These are phyloP conservation scores for Diatrype stigma DNA, from an alignment of 2,329 filamentous ascomycete genomes.

Conservation along the genomic window DNA sequence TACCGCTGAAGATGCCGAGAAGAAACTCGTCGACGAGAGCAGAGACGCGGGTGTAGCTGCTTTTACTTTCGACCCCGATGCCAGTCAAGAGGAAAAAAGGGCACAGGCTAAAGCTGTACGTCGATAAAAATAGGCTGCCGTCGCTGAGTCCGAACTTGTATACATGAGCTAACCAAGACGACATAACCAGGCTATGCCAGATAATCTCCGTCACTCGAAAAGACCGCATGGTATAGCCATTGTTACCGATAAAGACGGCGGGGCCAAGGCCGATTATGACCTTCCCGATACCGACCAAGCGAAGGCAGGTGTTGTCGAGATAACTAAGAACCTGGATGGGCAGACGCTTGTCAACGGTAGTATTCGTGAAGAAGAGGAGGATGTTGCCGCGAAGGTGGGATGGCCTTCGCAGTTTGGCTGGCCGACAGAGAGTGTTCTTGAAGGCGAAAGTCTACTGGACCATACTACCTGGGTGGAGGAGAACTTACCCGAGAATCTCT, in stretches of 20 bases:
- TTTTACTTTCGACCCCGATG: conserved; percentile 84
- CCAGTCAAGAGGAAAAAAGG: conserved; percentile 76
- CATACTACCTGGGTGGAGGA: conserved; percentile 85
- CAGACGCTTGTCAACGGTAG: conserved; percentile 45
- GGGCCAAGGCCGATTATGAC: conserved; percentile 65
- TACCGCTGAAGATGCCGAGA: conserved; percentile 67
- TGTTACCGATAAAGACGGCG: conserved; percentile 75
- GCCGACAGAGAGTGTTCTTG: conserved; percentile 51
- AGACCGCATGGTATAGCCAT: conserved; percentile 65
- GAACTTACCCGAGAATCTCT: conserved; percentile 82
- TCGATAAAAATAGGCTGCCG: conserved; percentile 13
- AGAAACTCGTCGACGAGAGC: conserved; percentile 71
- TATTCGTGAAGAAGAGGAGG: conserved; percentile 50
- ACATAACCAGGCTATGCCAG: conserved; percentile 53
- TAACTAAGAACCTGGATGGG: conserved; percentile 46
- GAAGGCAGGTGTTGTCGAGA: conserved; percentile 63
- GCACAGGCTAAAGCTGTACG: conserved; percentile 73
- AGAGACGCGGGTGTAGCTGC: conserved; percentile 74
- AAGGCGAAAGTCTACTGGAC: conserved; percentile 70
- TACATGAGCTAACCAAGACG: conserved; percentile 8
- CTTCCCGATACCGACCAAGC: conserved; percentile 71
- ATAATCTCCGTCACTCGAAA: conserved; percentile 58
- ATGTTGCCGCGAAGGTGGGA: conserved; percentile 60
- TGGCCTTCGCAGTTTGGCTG: conserved; percentile 87
- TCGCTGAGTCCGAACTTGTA: too few relatives aligned